Conservation (phyloP, 495 filamentous ascomycete genomes). For the Trichoderma erinaceum region DNA sequence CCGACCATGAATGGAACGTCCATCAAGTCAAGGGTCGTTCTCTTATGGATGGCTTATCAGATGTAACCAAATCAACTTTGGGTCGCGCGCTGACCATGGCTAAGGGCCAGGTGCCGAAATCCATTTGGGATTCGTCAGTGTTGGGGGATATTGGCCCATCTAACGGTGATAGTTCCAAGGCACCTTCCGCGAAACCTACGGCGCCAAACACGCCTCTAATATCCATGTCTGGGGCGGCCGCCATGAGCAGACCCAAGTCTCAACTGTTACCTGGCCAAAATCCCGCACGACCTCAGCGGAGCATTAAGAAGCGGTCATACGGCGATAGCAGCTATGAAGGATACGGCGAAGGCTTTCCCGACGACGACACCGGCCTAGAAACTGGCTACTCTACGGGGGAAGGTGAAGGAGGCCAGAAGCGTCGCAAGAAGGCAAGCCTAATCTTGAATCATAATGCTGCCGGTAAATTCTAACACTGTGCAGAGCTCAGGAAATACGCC, state of each 20-base stretch:
- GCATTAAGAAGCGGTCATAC: conserved; percentile 46
- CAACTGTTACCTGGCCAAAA: conserved; percentile 25
- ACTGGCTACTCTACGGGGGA: conserved; percentile 48
- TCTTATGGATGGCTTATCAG: conserved; percentile 45
- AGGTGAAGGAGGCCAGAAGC: conserved; percentile 43
- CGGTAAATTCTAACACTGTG: conserved; percentile 5
- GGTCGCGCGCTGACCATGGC: conserved; percentile 42
- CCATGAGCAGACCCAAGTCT: conserved; percentile 23
- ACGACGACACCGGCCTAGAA: conserved; percentile 42
- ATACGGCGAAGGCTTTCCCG: conserved; percentile 48
- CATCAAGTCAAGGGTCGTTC: conserved; percentile 47
- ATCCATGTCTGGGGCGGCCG: conserved; percentile 16
- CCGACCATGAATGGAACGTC: conserved; percentile 52
- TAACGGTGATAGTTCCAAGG: conserved; percentile 11
- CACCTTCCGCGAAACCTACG: conserved; percentile 35
- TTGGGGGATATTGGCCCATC: conserved; percentile 42
- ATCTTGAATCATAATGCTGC: neutral
- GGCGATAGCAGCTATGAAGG: conserved; percentile 52
- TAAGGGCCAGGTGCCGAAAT: conserved; percentile 41
- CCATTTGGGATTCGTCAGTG: conserved; percentile 45
- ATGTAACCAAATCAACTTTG: conserved; percentile 28
- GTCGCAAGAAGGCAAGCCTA: conserved; percentile 47
- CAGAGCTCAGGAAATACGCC: conserved; percentile 16
- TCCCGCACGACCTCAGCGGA: conserved; percentile 34
- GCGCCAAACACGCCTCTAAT: conserved; percentile 39